phyloP scores from a whole-genome alignment of 2,329 filamentous ascomycete genomes.

The Scedosporium minutisporum region DNA sequence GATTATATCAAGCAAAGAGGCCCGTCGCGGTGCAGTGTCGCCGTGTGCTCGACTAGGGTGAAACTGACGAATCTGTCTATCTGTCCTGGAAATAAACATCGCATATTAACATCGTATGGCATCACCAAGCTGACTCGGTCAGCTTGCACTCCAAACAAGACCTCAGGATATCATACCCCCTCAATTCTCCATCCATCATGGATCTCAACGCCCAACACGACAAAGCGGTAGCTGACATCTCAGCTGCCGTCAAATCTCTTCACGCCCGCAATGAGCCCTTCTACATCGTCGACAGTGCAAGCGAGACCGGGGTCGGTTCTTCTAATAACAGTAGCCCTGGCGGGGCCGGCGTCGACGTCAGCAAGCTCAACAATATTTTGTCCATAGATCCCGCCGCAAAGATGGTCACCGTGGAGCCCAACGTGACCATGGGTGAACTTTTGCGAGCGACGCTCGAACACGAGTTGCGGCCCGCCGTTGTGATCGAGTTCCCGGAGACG shows the following conservation, averaged over 20 bases:
- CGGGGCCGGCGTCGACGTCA: conserved; percentile 46
- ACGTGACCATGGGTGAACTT: conserved; percentile 58
- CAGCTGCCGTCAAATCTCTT: conserved; percentile 33
- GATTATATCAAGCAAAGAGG: neutral
- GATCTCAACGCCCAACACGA: conserved; percentile 26
- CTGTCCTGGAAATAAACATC: too few relatives aligned
- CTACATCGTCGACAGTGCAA: conserved; percentile 68
- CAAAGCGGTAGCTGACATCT: conserved; percentile 29
- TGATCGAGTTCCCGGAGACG: conserved; percentile 63
- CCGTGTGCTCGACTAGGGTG: neutral
- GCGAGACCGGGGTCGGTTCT: conserved; percentile 60
- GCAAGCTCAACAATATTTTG: conserved; percentile 52
- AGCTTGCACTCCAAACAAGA: neutral
- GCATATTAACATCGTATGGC: too few relatives aligned
- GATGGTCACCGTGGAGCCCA: conserved; percentile 57
- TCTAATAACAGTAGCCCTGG: conserved; percentile 33
- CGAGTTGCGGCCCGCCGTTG: conserved; percentile 52
- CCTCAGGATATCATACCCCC: neutral
- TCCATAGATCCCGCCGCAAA: conserved; percentile 41
- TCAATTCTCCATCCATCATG: neutral
- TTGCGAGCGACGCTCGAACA: conserved; percentile 45
- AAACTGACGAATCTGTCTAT: too few relatives aligned
- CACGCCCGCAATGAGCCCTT: conserved; percentile 42
- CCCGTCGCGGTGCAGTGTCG: neutral
- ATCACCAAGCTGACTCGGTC: neutral